Percentiles rank a stretch among this genome's conserved stretches.
Conservation (phyloP, 345 rosid genomes). For the Garcia nutans region DNA sequence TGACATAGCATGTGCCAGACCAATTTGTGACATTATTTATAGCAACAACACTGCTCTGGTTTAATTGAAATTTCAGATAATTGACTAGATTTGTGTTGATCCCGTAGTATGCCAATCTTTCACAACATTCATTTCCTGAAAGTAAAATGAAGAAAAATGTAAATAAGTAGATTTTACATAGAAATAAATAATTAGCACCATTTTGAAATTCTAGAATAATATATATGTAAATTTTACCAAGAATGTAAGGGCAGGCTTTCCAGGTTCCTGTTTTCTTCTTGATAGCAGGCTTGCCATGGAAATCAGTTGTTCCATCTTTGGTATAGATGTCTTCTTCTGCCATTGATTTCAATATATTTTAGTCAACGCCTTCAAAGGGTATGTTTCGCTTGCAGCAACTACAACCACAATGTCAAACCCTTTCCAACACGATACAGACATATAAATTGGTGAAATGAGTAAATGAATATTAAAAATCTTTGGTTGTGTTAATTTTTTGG, state of each 20-base stretch:
- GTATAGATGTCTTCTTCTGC: conserved; percentile 31
- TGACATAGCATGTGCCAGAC: conserved; percentile 60
- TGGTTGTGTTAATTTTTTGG: background rate
- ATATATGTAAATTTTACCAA: conserved; percentile 27
- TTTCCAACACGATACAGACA: background rate
- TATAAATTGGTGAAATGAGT: background rate
- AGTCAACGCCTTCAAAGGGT: no score
- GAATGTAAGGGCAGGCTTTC: conserved; percentile 43
- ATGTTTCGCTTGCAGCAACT: no score
- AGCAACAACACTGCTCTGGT: conserved; percentile 38
- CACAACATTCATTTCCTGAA: conserved; percentile 46
- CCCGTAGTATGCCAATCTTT: conserved; percentile 42
- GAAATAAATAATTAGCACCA: background rate
- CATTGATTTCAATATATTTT: conserved; percentile 13
- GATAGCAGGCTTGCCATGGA: conserved; percentile 32
- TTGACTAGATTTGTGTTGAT: conserved; percentile 47
- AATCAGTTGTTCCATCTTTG: conserved; percentile 40
- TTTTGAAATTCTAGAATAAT: background rate
- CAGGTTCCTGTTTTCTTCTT: conserved; percentile 42
- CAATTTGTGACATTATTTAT: conserved; percentile 54
- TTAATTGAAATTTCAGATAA: conserved; percentile 39
- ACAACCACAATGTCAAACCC: background rate
- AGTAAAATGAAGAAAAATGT: background rate
- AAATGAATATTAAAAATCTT: background rate
- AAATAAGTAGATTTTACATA: background rate